Conservation (phyloP, 2,329 filamentous ascomycete genomes). For the Pseudogymnoascus sp. region DNA sequence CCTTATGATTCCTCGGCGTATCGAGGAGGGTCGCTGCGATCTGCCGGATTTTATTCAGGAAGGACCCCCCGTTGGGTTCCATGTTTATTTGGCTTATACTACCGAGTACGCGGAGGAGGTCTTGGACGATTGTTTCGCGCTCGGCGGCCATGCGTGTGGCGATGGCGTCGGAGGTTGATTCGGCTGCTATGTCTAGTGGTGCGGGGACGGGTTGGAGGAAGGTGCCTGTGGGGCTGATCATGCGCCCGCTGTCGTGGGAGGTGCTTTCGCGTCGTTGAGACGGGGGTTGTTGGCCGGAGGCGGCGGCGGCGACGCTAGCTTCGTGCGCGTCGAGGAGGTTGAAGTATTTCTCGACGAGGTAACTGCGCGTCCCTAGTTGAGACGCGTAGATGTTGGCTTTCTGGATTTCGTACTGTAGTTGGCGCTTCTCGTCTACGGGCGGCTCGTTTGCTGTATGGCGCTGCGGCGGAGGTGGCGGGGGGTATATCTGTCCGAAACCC, state of each 20-base stretch:
- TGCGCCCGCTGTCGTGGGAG: conserved; percentile 12
- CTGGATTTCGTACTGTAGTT: conserved; percentile 76
- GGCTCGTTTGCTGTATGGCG: not conserved
- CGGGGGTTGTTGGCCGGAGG: conserved; percentile 13
- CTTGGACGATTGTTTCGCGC: conserved; percentile 71
- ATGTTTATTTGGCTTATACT: conserved; percentile 78
- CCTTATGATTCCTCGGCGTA: conserved; percentile 43
- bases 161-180: conserved; percentile 35
- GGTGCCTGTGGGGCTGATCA: conserved; percentile 21
- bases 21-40: conserved; percentile 74
- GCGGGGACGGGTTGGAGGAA: conserved; percentile 11
- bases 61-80: conserved; percentile 60
- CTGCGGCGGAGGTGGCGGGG: not conserved
- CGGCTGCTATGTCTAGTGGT: conserved; percentile 31
- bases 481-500: not conserved
- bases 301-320: not conserved
- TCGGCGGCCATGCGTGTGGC: conserved; percentile 56
- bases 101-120: conserved; percentile 64
- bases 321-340: conserved; percentile 59
- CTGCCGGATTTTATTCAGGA: conserved; percentile 75
- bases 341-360: conserved; percentile 80
- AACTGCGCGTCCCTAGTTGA: conserved; percentile 71
- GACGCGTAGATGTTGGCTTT: conserved; percentile 85
- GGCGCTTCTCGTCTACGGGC: conserved; percentile 31
- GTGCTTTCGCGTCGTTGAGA: conserved; percentile 10